Evolutionary conservation across 345 rosid genomes (phyloP).

Genomic region (Salix exigua): DNA sequence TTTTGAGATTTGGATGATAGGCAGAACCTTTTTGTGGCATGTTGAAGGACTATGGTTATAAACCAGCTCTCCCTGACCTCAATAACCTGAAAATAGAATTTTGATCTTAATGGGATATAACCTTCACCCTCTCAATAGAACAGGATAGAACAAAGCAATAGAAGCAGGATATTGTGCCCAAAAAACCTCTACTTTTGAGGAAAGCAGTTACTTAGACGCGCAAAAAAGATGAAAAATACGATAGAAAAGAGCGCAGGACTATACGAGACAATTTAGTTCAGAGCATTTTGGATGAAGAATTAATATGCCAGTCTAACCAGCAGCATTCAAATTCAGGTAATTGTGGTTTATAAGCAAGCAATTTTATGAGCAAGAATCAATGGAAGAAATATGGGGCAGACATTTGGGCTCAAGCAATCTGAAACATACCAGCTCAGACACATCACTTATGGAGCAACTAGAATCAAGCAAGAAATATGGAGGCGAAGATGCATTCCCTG

Average conservation of each 20-base stretch:
- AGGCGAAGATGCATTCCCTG: slow-evolving; percentile 35
- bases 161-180: background rate
- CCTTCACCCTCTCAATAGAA: background rate
- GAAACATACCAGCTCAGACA: slow-evolving; percentile 58
- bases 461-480: slow-evolving; percentile 60
- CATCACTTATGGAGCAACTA: slow-evolving; percentile 52
- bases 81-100: slow-evolving; percentile 43
- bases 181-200: background rate
- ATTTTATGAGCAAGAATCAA: background rate
- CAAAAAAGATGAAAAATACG: background rate
- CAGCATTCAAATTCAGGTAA: background rate
- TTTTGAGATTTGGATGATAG: slow-evolving; percentile 19
- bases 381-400: too few relatives aligned
- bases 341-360: background rate
- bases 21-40: slow-evolving; percentile 30
- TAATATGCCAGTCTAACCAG: background rate
- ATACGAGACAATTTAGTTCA: background rate
- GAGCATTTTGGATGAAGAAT: background rate
- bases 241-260: background rate
- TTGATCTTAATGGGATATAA: background rate
- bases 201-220: background rate
- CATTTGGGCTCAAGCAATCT: background rate
- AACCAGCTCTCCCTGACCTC: slow-evolving; percentile 36
- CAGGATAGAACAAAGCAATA: background rate
- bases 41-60: slow-evolving; percentile 41